These are phyloP conservation scores for Handroanthus guayacan DNA, from an alignment of 257 asterid genomes.

Conservation along the genomic window DNA sequence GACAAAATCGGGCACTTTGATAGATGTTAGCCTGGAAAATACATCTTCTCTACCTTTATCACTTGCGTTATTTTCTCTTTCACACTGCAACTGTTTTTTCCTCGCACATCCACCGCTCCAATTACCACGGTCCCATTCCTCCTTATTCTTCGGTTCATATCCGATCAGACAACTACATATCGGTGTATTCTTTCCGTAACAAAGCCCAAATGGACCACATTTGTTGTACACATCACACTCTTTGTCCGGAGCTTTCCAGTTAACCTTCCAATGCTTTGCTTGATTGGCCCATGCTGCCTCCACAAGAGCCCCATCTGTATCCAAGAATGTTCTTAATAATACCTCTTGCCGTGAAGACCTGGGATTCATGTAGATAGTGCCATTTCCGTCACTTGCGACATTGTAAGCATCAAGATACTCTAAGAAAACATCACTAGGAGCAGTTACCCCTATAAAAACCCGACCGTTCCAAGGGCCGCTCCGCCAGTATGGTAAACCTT, in stretches of 20 bases:
- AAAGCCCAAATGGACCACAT: slow-evolving; percentile 45
- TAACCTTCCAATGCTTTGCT: slow-evolving; percentile 9
- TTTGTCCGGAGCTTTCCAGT: slow-evolving; percentile 16
- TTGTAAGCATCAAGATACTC: slow-evolving; percentile 18
- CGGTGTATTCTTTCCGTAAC: slow-evolving; percentile 30
- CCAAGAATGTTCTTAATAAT: not conserved
- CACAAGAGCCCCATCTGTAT: slow-evolving; percentile 23
- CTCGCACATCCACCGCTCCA: slow-evolving; percentile 51
- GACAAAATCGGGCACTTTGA: slow-evolving; percentile 45
- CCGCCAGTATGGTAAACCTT: slow-evolving; percentile 37
- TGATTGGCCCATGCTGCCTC: slow-evolving; percentile 17
- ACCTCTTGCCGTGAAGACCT: slow-evolving; percentile 8
- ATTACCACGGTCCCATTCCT: slow-evolving; percentile 44
- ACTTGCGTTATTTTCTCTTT: not conserved
- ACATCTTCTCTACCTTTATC: slow-evolving; percentile 21
- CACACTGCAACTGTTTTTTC: slow-evolving; percentile 34
- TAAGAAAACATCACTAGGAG: not conserved
- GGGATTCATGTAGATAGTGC: slow-evolving; percentile 7
- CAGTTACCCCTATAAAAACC: slow-evolving; percentile 28
- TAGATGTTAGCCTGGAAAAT: slow-evolving; percentile 33
- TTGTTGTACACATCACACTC: slow-evolving; percentile 41
- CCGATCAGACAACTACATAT: slow-evolving; percentile 43
- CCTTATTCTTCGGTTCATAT: slow-evolving; percentile 35
- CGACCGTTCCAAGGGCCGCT: slow-evolving; percentile 44
- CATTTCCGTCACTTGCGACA: slow-evolving; percentile 18